Evolutionary conservation across 495 filamentous ascomycete genomes (phyloP).

Genomic region (Penicillium lagena): DNA sequence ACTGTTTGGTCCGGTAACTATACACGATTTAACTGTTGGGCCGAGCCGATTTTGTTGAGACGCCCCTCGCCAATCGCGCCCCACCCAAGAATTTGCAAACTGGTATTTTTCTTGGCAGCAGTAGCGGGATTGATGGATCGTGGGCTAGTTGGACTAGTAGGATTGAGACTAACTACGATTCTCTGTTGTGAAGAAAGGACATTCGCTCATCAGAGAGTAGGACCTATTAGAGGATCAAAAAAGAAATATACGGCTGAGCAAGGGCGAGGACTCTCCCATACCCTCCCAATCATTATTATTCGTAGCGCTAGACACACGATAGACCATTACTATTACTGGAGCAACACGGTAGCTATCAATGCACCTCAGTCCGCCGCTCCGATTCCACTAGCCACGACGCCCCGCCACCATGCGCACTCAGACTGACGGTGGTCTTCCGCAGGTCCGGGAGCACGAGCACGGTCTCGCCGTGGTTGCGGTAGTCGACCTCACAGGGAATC

Average conservation of each 20-base stretch:
- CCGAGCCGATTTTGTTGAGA: no score
- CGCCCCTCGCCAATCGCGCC: conserved; percentile 9
- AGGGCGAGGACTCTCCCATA: not conserved
- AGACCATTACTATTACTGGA: not conserved
- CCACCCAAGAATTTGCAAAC: conserved; percentile 2
- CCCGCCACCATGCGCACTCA: conserved; percentile 55
- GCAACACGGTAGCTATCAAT: not conserved
- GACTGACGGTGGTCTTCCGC: conserved; percentile 66
- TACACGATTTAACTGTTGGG: no score
- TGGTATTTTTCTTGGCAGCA: no score
- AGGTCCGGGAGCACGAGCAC: conserved; percentile 72
- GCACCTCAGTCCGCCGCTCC: conserved; percentile 27
- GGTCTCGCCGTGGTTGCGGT: conserved; percentile 66
- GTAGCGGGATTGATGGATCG: no score
- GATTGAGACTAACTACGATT: no score
- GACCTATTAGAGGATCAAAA: no score
- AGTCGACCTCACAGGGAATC: conserved; percentile 71
- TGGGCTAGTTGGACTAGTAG: no score
- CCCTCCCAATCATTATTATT: not conserved
- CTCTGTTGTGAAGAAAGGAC: no score
- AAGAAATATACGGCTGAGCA: no score
- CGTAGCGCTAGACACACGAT: not conserved
- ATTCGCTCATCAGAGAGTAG: no score
- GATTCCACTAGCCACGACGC: conserved; percentile 59
- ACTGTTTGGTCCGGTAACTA: no score